A percentile compares a stretch with the other conserved stretches of the same genome.
phyloP scores from a whole-genome alignment of 306 rosid genomes.

The Pterocarpus macrocarpus region DNA sequence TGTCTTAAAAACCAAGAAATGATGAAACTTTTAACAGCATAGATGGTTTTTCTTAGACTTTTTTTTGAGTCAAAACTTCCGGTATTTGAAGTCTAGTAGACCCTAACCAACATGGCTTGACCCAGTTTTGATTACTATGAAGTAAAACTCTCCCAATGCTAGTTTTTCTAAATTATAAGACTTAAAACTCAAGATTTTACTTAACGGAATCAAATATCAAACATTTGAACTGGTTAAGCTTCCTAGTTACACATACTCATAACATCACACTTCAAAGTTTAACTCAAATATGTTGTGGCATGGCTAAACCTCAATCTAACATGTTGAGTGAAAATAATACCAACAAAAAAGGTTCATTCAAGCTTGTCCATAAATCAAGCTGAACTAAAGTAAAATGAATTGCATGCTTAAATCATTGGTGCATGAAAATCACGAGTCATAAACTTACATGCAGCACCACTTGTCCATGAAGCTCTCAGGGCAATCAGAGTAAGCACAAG shows the following conservation, averaged over 20 bases:
- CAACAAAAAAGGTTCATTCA: neutral
- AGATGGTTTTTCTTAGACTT: neutral
- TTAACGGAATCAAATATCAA: too few species aligned
- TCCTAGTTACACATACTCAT: neutral
- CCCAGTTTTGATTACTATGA: too few species aligned
- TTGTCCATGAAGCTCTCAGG: slow-evolving; percentile 91
- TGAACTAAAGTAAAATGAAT: neutral
- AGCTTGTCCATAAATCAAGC: slow-evolving; percentile 9
- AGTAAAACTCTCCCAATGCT: too few species aligned
- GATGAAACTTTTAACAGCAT: slow-evolving; percentile 6
- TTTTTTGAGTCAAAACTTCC: too few species aligned
- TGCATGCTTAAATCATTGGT: slow-evolving; percentile 7
- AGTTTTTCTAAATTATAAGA: too few species aligned
- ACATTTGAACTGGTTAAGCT: neutral
- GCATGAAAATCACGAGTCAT: slow-evolving; percentile 33
- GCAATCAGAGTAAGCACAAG: slow-evolving; percentile 90
- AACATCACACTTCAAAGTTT: neutral
- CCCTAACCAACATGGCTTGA: too few species aligned
- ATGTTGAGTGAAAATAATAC: neutral
- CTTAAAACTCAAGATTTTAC: too few species aligned
- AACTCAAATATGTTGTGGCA: neutral
- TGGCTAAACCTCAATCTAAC: slow-evolving; percentile 27
- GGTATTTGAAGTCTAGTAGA: too few species aligned
- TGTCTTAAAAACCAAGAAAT: slow-evolving; percentile 3
- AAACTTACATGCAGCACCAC: slow-evolving; percentile 73